phyloP scores from a whole-genome alignment of 1,139 yeast species.

The Hyphopichia burtonii region DNA sequence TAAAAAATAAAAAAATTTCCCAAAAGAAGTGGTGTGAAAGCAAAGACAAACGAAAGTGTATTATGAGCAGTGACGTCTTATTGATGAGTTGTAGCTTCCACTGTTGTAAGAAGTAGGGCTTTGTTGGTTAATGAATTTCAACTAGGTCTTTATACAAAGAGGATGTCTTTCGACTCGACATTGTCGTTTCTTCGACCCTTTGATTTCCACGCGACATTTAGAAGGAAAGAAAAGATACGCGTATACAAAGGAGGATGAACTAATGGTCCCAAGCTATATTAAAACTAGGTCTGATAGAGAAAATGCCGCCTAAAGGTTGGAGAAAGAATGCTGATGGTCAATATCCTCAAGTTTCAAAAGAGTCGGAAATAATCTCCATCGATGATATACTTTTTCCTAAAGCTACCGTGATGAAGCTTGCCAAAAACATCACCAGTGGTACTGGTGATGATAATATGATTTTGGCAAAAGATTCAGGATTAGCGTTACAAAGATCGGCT shows the following conservation, averaged over 20 bases:
- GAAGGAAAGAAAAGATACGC: not conserved
- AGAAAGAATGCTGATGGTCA: constrained; percentile 72
- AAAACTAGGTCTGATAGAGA: too few species aligned
- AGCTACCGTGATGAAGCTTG: constrained; percentile 57
- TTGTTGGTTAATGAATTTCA: too few species aligned
- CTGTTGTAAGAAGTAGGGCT: too few species aligned
- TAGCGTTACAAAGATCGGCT: constrained; percentile 69
- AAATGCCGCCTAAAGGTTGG: constrained; percentile 84
- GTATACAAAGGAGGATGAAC: not conserved
- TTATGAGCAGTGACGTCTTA: too few species aligned
- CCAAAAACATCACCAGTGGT: constrained; percentile 40
- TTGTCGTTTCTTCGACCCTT: too few species aligned
- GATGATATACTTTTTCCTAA: constrained; percentile 71
- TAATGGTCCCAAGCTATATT: too few species aligned
- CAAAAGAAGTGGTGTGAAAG: too few species aligned
- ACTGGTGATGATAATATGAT: constrained; percentile 40
- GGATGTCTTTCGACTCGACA: too few species aligned
- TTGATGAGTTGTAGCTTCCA: too few species aligned
- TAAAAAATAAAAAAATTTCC: too few species aligned
- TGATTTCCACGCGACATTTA: not conserved
- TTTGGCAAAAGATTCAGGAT: constrained; percentile 61
- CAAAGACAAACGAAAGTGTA: too few species aligned
- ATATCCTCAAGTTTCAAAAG: constrained; percentile 53
- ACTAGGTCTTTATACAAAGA: too few species aligned
- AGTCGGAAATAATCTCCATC: constrained; percentile 58